Percentiles rank a stretch among this genome's conserved stretches.
Evolutionary conservation across 805 yeast species (phyloP).

Genomic region (Yamadazyma takamatsuzukensis): DNA sequence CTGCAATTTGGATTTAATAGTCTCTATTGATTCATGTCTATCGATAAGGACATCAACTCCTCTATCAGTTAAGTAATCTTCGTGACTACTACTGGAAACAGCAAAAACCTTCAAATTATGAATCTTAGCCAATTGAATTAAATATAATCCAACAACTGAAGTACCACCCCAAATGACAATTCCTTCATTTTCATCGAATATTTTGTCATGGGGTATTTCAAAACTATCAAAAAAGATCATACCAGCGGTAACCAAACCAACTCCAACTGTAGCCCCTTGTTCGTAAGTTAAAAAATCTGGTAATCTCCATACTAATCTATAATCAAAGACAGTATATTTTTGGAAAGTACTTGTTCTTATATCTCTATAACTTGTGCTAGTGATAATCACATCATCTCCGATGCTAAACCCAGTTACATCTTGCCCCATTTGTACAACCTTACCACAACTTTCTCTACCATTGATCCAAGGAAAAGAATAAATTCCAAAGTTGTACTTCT

Average conservation of each 20-base stretch:
- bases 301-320: conserved; percentile 42
- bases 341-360: conserved; percentile 46
- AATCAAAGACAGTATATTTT: conserved; percentile 41
- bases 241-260: conserved; percentile 45
- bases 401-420: conserved; percentile 24
- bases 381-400: conserved; percentile 40
- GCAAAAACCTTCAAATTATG: conserved; percentile 36
- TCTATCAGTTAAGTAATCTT: conserved; percentile 15
- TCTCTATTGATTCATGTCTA: conserved; percentile 22
- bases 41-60: conserved; percentile 34
- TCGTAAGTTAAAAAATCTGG: conserved; percentile 32
- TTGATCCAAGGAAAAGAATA: conserved; percentile 49
- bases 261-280: conserved; percentile 45
- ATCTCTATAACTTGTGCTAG: conserved; percentile 47
- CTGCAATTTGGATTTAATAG: conserved; percentile 12
- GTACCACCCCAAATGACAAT: conserved; percentile 48
- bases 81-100: conserved; percentile 19
- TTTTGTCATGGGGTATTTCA: conserved; percentile 13
- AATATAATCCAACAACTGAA: conserved; percentile 43
- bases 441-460: conserved; percentile 47
- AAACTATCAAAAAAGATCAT: conserved; percentile 20
- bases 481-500: conserved; percentile 42
- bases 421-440: conserved; percentile 30
- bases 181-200: too few relatives aligned
- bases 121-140: conserved; percentile 39